phyloP scores from a whole-genome alignment of 2,329 filamentous ascomycete genomes.

The Fusarium bactridioides region DNA sequence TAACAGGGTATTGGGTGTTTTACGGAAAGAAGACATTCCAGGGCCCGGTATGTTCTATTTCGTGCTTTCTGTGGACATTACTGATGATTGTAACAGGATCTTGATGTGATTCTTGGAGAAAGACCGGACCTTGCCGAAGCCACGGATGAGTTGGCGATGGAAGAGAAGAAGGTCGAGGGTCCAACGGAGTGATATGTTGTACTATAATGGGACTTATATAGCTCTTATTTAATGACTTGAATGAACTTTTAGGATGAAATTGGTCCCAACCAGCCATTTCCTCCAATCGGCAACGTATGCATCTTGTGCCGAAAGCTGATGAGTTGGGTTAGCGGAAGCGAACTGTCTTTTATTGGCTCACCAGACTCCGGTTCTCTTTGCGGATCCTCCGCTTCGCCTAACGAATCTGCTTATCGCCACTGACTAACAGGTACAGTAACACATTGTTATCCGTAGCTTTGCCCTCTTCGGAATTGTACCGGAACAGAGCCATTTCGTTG shows the following conservation, averaged over 20 bases:
- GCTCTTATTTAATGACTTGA: neutral
- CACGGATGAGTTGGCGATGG: conserved; percentile 18
- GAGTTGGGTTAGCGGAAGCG: neutral
- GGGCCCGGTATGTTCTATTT: conserved; percentile 12
- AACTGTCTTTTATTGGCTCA: neutral
- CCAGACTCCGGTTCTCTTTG: neutral
- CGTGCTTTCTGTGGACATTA: fast-evolving
- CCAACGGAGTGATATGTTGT: neutral
- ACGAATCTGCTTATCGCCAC: neutral
- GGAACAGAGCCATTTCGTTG: fast-evolving
- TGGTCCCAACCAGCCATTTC: fast-evolving
- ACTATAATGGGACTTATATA: neutral
- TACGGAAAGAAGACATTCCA: conserved; percentile 31
- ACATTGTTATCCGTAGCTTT: neutral
- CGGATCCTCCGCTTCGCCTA: neutral
- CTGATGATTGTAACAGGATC: neutral
- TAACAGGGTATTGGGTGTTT: conserved; percentile 14
- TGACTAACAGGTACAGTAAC: neutral
- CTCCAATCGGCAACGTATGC: neutral
- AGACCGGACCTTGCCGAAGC: neutral
- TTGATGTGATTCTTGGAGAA: conserved; percentile 24
- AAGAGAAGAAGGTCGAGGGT: conserved; percentile 17
- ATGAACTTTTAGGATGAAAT: fast-evolving
- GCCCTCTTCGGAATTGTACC: neutral
- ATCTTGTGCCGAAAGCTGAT: neutral